These are phyloP conservation scores for Vaccinium corymbosum DNA, from an alignment of 148 eudicot species.

Conservation along the genomic window DNA sequence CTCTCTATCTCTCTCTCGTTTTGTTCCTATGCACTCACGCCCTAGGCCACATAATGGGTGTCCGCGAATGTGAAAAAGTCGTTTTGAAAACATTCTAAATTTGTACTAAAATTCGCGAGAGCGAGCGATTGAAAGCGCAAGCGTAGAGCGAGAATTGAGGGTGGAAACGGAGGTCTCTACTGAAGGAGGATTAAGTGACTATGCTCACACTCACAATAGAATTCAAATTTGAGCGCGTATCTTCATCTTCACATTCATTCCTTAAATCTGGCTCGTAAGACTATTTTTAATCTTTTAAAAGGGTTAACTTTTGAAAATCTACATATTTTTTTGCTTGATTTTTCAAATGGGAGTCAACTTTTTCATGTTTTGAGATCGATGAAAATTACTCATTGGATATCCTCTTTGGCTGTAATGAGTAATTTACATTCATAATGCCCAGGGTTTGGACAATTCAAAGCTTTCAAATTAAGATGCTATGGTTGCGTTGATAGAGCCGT, in stretches of 20 bases:
- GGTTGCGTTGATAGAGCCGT: slow-evolving; percentile 19
- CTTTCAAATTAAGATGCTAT: slow-evolving; percentile 15
- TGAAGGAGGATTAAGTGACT: too few species aligned
- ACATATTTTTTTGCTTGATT: background rate
- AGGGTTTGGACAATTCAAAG: slow-evolving; percentile 25
- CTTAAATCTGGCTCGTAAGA: background rate
- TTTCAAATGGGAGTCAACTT: background rate
- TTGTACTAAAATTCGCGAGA: too few species aligned
- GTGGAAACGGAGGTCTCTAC: too few species aligned
- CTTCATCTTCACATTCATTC: background rate
- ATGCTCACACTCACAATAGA: too few species aligned
- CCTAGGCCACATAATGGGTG: too few species aligned
- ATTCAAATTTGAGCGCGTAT: background rate
- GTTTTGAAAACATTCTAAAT: too few species aligned
- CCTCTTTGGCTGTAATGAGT: background rate
- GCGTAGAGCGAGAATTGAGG: too few species aligned
- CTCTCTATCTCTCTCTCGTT: background rate
- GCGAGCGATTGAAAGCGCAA: too few species aligned
- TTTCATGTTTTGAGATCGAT: background rate
- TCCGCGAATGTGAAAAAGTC: too few species aligned
- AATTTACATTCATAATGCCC: background rate
- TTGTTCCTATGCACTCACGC: background rate
- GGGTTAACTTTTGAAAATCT: background rate
- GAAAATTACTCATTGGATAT: background rate
- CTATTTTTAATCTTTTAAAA: background rate